phyloP scores from a whole-genome alignment of 352 stramenopile species.

The Phytophthora kernoviae region DNA sequence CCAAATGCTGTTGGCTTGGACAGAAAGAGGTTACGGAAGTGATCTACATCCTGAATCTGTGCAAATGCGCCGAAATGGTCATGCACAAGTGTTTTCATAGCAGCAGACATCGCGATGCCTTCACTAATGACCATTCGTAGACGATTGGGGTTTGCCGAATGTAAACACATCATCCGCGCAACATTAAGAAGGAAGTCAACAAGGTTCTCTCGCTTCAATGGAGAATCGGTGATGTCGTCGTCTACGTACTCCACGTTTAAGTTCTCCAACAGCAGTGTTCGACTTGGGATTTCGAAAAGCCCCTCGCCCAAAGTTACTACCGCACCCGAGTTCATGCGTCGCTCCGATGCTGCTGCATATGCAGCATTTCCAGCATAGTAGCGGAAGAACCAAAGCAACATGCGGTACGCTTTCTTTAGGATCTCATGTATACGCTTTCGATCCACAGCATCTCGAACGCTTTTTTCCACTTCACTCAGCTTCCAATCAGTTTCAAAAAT shows the following conservation, averaged over 20 bases:
- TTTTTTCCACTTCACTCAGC: conserved; percentile 50
- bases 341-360: conserved; percentile 14
- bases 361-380: conserved; percentile 45
- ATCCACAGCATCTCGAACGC: conserved; percentile 70
- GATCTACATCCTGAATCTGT: conserved; percentile 63
- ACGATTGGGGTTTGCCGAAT: conserved; percentile 37
- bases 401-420: conserved; percentile 53
- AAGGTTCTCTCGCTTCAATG: conserved; percentile 50
- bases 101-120: conserved; percentile 65
- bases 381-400: conserved; percentile 70
- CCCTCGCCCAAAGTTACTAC: conserved; percentile 24
- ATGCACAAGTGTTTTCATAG: conserved; percentile 49
- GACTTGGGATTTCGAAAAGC: conserved; percentile 55
- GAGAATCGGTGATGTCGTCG: conserved; percentile 48
- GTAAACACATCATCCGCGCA: conserved; percentile 50
- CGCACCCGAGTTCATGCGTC: conserved; percentile 1
- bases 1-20: conserved; percentile 9
- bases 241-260: conserved; percentile 64
- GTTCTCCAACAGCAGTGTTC: conserved; percentile 58
- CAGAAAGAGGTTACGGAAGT: conserved; percentile 69
- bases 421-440: conserved; percentile 54
- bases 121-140: conserved; percentile 50
- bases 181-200: conserved; percentile 56
- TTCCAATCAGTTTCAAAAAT: conserved; percentile 68
- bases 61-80: conserved; percentile 65